Base-by-base conservation (phyloP, 2,329 filamentous ascomycete species). In the Exophiala alcalophila region DNA sequence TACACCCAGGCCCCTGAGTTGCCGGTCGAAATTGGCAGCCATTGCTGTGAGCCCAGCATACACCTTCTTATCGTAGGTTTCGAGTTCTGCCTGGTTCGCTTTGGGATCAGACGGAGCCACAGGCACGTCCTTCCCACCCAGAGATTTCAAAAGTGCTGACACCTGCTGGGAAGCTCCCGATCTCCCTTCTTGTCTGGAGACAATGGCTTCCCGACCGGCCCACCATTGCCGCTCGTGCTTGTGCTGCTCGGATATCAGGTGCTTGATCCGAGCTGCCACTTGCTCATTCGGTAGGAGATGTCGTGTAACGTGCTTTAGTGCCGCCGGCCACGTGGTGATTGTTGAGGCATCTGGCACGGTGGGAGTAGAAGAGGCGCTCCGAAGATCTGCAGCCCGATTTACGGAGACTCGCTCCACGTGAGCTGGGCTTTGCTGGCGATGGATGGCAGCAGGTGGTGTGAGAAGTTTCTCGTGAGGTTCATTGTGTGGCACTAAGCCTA, bases 161-260 rank as follows among this genome's bases (percentile, higher is more conserved):
- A 79, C 59, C 48, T 72, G 72, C 52, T 69, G 69, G 49, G 77
- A 72, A 36, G 73, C 74, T 44, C 74, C 73, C 3, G 64, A 67
- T 44, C 77, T 65, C 1, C 66, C 62, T n/a, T 57, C 61, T 44
- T 80, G 77, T 44, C 72, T 74, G 21, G 68, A 61, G 4, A 78
- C 56, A 16, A 81, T 58, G 5, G 67, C 72, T 43, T 73, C 60
- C 2, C 78, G 70, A 2, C 70, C 72, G 18, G 67, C 60, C 65
- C 73, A 78, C 74, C 81, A 85, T 52, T 77, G 72, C 51, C 70
- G 70, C 52, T 84, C 79, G 54, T 84, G 75, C 27, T 72, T 69
- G 54, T 80, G 73, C 59, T 85, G 81, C 28, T 78, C 72, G 40
- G 71, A 70, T 47, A 84, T 83, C 61, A 85, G 69, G 64, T 80